A percentile compares a stretch with the other conserved stretches of the same genome.
These are phyloP conservation scores for Myxozyma melibiosi DNA, from an alignment of 805 yeast species.

Conservation along the genomic window DNA sequence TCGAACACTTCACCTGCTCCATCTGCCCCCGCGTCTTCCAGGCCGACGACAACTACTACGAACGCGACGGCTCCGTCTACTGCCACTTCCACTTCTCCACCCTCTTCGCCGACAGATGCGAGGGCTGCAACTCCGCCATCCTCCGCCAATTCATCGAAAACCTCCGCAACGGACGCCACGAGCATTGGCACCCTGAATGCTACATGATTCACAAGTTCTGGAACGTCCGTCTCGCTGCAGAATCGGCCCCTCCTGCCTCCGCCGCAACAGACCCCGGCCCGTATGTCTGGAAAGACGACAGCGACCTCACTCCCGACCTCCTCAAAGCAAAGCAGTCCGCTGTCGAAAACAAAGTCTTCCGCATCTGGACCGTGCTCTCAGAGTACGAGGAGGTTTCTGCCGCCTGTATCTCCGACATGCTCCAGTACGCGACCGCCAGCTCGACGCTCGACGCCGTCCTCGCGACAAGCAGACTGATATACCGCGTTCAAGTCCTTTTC, in stretches of 20 bases:
- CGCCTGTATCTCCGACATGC: conserved; percentile 85
- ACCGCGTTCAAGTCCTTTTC: conserved; percentile 75
- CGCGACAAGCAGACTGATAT: conserved; percentile 70
- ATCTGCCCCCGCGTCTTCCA: conserved; percentile 86
- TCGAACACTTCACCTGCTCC: conserved; percentile 92
- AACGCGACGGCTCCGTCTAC: conserved; percentile 76
- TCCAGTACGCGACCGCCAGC: conserved; percentile 76
- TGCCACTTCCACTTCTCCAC: conserved; percentile 94
- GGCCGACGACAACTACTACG: conserved; percentile 87
- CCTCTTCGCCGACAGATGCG: conserved; percentile 82
- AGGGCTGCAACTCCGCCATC: conserved; percentile 89
- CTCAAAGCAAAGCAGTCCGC: conserved; percentile 57
- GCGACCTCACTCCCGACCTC: conserved; percentile 50
- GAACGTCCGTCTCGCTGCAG: conserved; percentile 77
- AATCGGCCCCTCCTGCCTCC: conserved; percentile 48
- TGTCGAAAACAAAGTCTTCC: conserved; percentile 60
- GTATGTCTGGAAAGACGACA: conserved; percentile 37
- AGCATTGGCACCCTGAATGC: conserved; percentile 99
- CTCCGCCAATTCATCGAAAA: conserved; percentile 93
- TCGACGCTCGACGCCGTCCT: conserved; percentile 67
- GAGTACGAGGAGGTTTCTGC: conserved; percentile 91
- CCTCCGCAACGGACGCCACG: conserved; percentile 84
- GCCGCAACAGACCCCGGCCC: conserved; percentile 25
- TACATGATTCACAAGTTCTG: conserved; percentile 96
- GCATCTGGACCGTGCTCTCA: conserved; percentile 84